phyloP scores from a whole-genome alignment of 2,329 filamentous ascomycete species.

The Neopestalotiopsis rosae region DNA sequence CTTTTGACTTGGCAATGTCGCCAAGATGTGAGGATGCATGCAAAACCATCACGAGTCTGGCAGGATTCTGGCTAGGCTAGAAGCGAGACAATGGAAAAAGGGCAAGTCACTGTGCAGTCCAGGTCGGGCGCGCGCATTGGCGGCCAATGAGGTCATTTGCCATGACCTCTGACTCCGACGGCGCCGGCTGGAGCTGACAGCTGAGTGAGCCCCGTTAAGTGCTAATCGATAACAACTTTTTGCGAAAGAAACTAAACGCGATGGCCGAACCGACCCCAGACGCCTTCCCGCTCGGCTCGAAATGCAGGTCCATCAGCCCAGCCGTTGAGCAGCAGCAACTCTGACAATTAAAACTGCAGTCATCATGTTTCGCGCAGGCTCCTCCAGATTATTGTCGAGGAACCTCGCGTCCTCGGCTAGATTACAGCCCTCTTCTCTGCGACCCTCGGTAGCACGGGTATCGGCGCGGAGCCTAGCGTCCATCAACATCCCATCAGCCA shows the following conservation, averaged over 20 bases:
- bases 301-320: constrained; percentile 2
- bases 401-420: constrained; percentile 17
- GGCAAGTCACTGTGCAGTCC: neutral
- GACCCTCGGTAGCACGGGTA: constrained; percentile 4
- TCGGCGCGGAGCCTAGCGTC: constrained; percentile 19
- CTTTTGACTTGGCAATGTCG: neutral
- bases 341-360: neutral
- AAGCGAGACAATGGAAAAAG: neutral
- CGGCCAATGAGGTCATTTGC: neutral
- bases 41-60: neutral
- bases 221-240: constrained; percentile 15
- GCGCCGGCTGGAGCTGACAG: neutral
- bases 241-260: neutral
- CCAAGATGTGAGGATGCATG: neutral
- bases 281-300: neutral
- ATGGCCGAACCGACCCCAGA: constrained; percentile 5
- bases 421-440: neutral
- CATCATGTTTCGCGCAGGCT: constrained; percentile 22
- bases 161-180: neutral
- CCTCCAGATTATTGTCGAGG: constrained; percentile 19
- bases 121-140: neutral
- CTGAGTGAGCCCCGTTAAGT: neutral
- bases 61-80: neutral
- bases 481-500: constrained; percentile 16
- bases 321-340: neutral